These are phyloP conservation scores for Polygonum aviculare DNA, from an alignment of 148 eudicot species.

Conservation along the genomic window DNA sequence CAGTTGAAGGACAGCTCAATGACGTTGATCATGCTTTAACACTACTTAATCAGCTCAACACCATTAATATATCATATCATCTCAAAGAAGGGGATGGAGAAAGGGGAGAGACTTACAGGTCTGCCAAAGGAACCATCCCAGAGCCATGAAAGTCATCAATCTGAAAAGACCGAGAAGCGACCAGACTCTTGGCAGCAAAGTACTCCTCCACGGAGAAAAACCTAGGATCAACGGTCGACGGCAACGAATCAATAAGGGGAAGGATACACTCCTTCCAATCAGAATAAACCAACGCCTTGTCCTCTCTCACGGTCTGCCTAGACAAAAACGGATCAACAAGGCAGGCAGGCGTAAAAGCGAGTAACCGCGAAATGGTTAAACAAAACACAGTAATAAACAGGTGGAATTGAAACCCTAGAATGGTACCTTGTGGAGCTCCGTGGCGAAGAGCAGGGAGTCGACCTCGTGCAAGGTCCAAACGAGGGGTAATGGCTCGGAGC, in stretches of 20 bases:
- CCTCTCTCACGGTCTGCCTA: slow-evolving; percentile 83
- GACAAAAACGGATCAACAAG: neutral
- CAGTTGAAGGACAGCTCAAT: slow-evolving; percentile 5
- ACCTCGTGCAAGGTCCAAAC: slow-evolving; percentile 61
- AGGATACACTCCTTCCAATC: slow-evolving; percentile 82
- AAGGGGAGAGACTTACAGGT: slow-evolving; percentile 54
- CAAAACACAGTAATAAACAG: neutral
- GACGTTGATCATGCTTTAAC: neutral
- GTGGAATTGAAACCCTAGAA: neutral
- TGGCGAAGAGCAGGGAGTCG: slow-evolving; percentile 53
- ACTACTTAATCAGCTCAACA: neutral
- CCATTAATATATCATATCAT: neutral
- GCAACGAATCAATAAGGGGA: slow-evolving; percentile 47
- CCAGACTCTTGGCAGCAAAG: slow-evolving; percentile 81
- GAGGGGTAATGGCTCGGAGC: slow-evolving; percentile 47
- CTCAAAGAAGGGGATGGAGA: neutral
- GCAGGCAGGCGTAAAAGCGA: neutral
- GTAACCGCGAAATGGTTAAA: neutral
- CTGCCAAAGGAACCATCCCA: slow-evolving; percentile 98
- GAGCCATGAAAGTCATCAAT: slow-evolving; percentile 79
- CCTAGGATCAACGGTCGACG: slow-evolving; percentile 39
- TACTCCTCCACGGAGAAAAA: slow-evolving; percentile 62
- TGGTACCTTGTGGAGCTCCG: slow-evolving; percentile 83
- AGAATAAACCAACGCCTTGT: slow-evolving; percentile 51
- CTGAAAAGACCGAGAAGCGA: slow-evolving; percentile 85